Conservation (phyloP, 805 yeast species). For the Candida tammaniensis region DNA sequence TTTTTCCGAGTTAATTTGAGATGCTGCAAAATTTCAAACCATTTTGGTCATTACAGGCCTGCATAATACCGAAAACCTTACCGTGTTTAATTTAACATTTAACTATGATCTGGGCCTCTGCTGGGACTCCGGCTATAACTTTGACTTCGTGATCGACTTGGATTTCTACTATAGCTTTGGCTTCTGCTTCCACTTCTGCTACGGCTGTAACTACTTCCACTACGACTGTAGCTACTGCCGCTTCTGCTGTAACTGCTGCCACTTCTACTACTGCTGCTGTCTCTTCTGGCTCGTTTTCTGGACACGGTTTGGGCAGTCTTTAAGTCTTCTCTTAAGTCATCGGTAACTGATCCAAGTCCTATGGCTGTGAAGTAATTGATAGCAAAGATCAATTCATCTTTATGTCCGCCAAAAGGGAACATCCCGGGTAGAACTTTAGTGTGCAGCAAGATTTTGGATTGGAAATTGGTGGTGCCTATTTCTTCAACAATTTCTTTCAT, state of each 20-base stretch:
- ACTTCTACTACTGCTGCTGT: constrained; percentile 12
- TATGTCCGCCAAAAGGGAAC: constrained; percentile 54
- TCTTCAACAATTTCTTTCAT: constrained; percentile 79
- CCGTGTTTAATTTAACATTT: too few species aligned
- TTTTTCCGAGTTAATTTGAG: too few species aligned
- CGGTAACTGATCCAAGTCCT: constrained; percentile 81
- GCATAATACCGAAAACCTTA: too few species aligned
- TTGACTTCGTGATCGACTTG: constrained; percentile 2
- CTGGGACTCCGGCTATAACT: constrained; percentile 2
- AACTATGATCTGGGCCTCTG: not conserved
- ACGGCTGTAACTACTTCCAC: constrained; percentile 14
- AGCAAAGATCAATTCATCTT: constrained; percentile 64
- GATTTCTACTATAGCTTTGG: constrained; percentile 10
- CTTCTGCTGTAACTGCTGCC: constrained; percentile 15
- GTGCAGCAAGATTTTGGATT: constrained; percentile 52
- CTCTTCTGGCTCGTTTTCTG: constrained; percentile 14
- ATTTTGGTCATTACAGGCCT: too few species aligned
- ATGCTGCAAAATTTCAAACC: too few species aligned
- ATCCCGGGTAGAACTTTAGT: constrained; percentile 49
- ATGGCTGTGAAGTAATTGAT: constrained; percentile 93
- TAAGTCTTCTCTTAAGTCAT: constrained; percentile 66
- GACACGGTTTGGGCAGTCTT: constrained; percentile 9
- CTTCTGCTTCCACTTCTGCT: constrained; percentile 16
- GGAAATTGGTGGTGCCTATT: constrained; percentile 56
- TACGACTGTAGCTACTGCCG: constrained; percentile 15